These are phyloP conservation scores for Penicillium sp. DNA, from an alignment of 2,329 filamentous ascomycete species.

Conservation along the genomic window DNA sequence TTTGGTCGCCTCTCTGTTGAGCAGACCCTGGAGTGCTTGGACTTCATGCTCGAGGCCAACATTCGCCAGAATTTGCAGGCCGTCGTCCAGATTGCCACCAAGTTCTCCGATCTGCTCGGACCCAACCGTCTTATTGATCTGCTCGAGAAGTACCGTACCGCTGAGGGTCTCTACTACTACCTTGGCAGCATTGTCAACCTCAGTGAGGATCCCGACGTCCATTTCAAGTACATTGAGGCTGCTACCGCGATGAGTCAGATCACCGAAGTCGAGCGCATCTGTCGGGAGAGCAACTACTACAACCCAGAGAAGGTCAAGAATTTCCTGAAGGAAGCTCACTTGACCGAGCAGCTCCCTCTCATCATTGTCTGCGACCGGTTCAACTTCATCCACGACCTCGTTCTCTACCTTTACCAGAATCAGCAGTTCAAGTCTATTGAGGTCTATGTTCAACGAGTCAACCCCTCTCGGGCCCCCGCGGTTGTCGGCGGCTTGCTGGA, in stretches of 20 bases:
- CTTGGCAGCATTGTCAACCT: constrained; percentile 96
- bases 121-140: constrained; percentile 83
- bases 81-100: constrained; percentile 92
- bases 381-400: constrained; percentile 95
- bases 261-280: constrained; percentile 94
- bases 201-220: constrained; percentile 88
- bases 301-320: constrained; percentile 97
- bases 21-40: constrained; percentile 85
- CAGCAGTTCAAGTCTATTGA: constrained; percentile 99
- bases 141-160: constrained; percentile 95
- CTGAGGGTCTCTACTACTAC: constrained; percentile 97
- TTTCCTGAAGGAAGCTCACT: constrained; percentile 92
- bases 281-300: constrained; percentile 83
- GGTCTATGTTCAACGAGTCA: constrained; percentile 94
- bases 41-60: constrained; percentile 94
- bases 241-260: constrained; percentile 90
- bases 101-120: constrained; percentile 92
- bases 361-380: constrained; percentile 99
- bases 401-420: constrained; percentile 96
- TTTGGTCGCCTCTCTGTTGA: constrained; percentile 94
- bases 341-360: constrained; percentile 86
- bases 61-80: constrained; percentile 95
- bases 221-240: constrained; percentile 99
- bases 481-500: constrained; percentile 91
- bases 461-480: constrained; percentile 81